phyloP scores from a whole-genome alignment of 1,284 basidiomycete genomes.

The Microbotryum lychnidis-dioicae region DNA sequence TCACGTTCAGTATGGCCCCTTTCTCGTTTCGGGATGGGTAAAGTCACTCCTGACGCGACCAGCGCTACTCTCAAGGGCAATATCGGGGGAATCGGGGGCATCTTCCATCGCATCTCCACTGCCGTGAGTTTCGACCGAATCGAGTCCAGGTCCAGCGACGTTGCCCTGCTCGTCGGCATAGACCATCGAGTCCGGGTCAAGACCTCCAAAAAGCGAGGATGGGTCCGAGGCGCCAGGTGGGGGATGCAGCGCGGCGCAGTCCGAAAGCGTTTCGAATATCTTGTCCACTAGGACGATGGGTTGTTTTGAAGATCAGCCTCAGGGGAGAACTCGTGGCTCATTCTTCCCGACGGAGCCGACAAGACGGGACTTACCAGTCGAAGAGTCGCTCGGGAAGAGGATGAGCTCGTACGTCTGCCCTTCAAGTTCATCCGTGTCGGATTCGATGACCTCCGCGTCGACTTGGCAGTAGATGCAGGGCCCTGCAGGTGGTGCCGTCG shows the following conservation, averaged over 20 bases:
- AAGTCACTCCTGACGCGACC: constrained; percentile 20
- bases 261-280: constrained; percentile 79
- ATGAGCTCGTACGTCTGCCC: constrained; percentile 63
- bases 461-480: constrained; percentile 84
- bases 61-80: not conserved
- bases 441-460: constrained; percentile 36
- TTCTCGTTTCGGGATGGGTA: constrained; percentile 12
- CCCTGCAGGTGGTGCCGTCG: constrained; percentile 31
- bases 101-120: constrained; percentile 1
- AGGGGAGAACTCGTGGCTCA: not conserved
- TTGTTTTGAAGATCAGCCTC: not conserved
- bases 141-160: constrained; percentile 14
- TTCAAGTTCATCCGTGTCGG: constrained; percentile 48
- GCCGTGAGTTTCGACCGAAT: not conserved
- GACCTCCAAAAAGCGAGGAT: constrained; percentile 21
- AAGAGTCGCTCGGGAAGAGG: constrained; percentile 55
- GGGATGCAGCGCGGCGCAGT: constrained; percentile 83
- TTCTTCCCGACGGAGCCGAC: not conserved
- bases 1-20: constrained; percentile 16
- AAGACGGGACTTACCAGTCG: constrained; percentile 51
- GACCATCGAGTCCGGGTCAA: constrained; percentile 27
- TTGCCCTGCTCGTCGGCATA: constrained; percentile 23
- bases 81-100: not conserved
- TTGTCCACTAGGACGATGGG: constrained; percentile 55
- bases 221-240: not conserved